phyloP scores from a whole-genome alignment of 2,329 filamentous ascomycete genomes.

The Cladosporium sp. region DNA sequence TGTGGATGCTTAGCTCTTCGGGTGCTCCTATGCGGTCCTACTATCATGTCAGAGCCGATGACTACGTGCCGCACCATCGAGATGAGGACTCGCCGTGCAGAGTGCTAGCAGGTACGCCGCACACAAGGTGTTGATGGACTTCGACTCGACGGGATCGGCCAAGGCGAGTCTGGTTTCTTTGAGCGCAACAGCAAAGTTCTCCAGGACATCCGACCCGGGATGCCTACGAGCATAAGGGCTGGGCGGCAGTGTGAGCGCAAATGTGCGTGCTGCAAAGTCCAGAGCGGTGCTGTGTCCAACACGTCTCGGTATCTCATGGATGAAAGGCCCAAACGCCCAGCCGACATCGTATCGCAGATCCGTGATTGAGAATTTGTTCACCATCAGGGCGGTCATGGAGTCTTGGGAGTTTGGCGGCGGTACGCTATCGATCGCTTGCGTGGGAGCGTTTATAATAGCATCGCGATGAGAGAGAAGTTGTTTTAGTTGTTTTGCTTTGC shows the following conservation, averaged over 20 bases:
- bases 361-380: conserved; percentile 12
- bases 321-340: conserved; percentile 20
- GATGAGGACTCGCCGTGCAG: neutral
- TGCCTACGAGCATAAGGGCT: conserved; percentile 2
- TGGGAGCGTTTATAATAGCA: neutral
- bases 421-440: neutral
- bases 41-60: neutral
- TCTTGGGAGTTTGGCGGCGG: neutral
- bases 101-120: conserved; percentile 2
- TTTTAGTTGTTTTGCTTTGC: neutral
- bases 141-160: neutral
- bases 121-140: conserved; percentile 4
- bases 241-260: conserved; percentile 5
- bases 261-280: conserved; percentile 14
- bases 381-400: neutral
- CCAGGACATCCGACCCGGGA: neutral
- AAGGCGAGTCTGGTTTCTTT: conserved; percentile 9
- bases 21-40: neutral
- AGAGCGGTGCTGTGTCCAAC: conserved; percentile 20
- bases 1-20: conserved; percentile 3
- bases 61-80: too few relatives aligned
- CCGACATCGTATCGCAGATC: conserved; percentile 15
- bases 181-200: conserved; percentile 2
- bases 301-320: conserved; percentile 15
- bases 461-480: neutral